Percentiles rank a stretch among this genome's conserved stretches.
Conservation (phyloP, 1,139 yeast genomes). For the Debaryomycetaceae sp. region DNA sequence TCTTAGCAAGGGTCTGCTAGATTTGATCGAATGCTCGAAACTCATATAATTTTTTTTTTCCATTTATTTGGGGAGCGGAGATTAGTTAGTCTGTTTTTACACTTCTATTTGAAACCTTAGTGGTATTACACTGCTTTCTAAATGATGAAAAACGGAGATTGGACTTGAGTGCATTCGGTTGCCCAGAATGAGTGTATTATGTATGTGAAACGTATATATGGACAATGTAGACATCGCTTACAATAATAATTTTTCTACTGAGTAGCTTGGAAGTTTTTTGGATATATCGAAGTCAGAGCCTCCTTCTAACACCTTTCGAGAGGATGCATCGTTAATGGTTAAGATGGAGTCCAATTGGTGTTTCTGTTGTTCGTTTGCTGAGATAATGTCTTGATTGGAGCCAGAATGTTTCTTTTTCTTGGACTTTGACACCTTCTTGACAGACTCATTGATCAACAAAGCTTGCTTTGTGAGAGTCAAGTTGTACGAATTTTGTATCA, state of each 20-base stretch:
- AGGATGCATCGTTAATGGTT: conserved; percentile 29
- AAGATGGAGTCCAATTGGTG: conserved; percentile 38
- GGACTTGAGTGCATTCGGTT: too few species aligned
- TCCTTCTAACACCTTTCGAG: conserved; percentile 17
- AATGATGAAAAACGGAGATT: too few species aligned
- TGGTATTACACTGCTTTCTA: too few species aligned
- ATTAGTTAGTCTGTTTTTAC: too few species aligned
- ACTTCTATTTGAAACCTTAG: too few species aligned
- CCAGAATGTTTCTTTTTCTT: conserved; percentile 14
- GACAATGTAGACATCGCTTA: conserved; percentile 13
- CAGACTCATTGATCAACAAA: conserved; percentile 22
- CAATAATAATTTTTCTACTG: conserved; percentile 47
- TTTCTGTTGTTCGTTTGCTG: conserved; percentile 19
- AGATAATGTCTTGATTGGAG: conserved; percentile 16
- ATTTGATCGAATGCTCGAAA: background rate
- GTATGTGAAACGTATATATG: background rate
- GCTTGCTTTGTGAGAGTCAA: conserved; percentile 56
- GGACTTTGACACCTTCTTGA: conserved; percentile 17
- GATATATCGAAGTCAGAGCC: conserved; percentile 28
- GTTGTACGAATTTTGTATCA: conserved; percentile 50
- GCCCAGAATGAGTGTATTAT: background rate
- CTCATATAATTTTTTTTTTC: background rate
- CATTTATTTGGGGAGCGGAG: too few species aligned
- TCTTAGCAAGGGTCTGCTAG: background rate
- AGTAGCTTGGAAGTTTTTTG: conserved; percentile 47